Base-by-base conservation (phyloP, 2,329 filamentous ascomycete genomes). In the Furcasterigmium furcatum region DNA sequence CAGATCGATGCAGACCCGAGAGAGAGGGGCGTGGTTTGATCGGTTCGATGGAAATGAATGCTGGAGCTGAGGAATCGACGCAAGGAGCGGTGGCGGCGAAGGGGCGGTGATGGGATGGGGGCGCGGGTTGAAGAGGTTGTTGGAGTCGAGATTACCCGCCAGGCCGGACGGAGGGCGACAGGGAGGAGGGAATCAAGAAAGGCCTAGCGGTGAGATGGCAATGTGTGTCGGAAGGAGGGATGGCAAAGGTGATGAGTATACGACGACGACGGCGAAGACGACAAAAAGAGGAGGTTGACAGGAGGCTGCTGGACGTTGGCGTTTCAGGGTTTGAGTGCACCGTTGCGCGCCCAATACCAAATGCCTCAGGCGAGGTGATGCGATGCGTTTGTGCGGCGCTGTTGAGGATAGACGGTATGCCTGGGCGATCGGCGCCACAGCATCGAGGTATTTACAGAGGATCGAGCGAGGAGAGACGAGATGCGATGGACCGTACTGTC, bases 241-340 rank as follows among this genome's bases (percentile, higher is more conserved):
- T 18, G 24, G 34, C 19, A 36, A 35, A 19, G 34, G 34, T 18
- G 18, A 18, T 12, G 34, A 36, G 38, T 46, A 44, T n/a, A n/a
- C n/a, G 36, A 38, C 13, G 36, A 38, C 20, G 36, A n/a, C 36
- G 12, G 36, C 13, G 36, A n/a, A 38, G 36, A 19, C n/a, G 36
- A 20, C 22, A 19, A 38, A 38, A 38, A 38, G 38, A 40, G 38
- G 20, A 40, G 20, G 38, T 40, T 19, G 38, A 24, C 38, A 16
- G 38, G 25, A 14, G 38, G 20, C 18, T 6, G 20, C 22, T 24
- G 38, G 38, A n/a, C 34, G 16, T 40, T 21, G 38, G 25, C 20
- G 38, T 40, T 40, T 40, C 38, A 40, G 38, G 38, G 34, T 36
- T 16, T 36, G 34, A 36, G 34, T 7, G n/a, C 6, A 36, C 24